These are phyloP conservation scores for Puccinia brachypodii DNA, from an alignment of 1,284 basidiomycete species.

Conservation along the genomic window DNA sequence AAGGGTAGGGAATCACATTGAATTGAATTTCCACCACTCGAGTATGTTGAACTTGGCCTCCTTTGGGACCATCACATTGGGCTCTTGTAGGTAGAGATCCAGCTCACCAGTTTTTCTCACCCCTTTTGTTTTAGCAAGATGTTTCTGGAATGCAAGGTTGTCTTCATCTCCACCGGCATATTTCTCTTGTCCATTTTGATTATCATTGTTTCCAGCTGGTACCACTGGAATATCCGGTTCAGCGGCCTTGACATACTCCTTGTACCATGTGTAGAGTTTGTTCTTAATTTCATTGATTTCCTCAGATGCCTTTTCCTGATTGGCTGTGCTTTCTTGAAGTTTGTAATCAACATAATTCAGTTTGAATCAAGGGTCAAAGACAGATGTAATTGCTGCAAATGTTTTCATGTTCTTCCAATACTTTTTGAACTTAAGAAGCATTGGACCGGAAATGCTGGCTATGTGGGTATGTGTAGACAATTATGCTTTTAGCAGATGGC, in stretches of 20 bases:
- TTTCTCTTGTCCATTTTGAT: not conserved
- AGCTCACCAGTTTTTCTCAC: not conserved
- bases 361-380: not conserved
- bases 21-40: not conserved
- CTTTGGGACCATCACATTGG: not conserved
- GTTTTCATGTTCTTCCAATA: not conserved
- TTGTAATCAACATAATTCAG: not conserved
- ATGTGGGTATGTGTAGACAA: not conserved
- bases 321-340: not conserved
- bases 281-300: slow-evolving; percentile 4
- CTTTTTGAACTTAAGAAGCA: not conserved
- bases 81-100: not conserved
- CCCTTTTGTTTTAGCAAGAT: not conserved
- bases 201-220: not conserved
- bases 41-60: not conserved
- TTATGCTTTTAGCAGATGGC: no score
- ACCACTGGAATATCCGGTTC: not conserved
- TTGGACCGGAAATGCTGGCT: not conserved
- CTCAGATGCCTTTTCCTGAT: no score
- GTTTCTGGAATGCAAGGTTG: not conserved
- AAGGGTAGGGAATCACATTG: slow-evolving; percentile 6
- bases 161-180: not conserved
- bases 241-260: not conserved
- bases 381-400: not conserved
- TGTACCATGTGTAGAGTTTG: not conserved